These are phyloP conservation scores for Backusella morwellensis DNA, from an alignment of 192 early-diverging fungal genomes.

Conservation along the genomic window DNA sequence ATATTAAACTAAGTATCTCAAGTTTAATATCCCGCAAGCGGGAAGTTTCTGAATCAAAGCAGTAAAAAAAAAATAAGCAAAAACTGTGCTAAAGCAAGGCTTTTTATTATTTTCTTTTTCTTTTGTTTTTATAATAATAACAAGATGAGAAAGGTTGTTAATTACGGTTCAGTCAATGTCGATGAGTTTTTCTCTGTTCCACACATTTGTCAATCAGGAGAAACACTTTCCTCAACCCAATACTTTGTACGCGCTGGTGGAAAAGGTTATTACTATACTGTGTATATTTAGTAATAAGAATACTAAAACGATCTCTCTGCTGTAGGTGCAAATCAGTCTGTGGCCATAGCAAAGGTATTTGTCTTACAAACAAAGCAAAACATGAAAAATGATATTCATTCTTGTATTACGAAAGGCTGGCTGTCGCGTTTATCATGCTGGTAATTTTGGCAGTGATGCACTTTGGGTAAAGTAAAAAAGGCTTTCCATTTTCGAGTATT, in stretches of 20 bases:
- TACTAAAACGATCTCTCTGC: background rate
- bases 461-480: slow-evolving; percentile 46
- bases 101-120: background rate
- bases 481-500: background rate
- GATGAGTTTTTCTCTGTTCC: slow-evolving; percentile 77
- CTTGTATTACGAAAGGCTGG: slow-evolving; percentile 48
- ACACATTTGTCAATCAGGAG: slow-evolving; percentile 63
- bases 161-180: slow-evolving; percentile 77
- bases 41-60: background rate
- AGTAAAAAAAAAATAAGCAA: background rate
- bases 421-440: slow-evolving; percentile 66
- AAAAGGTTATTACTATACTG: slow-evolving; percentile 46
- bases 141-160: slow-evolving; percentile 44
- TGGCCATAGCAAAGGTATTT: slow-evolving; percentile 70
- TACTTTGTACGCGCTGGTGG: slow-evolving; percentile 64
- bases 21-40: background rate
- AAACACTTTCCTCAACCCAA: slow-evolving; percentile 43
- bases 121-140: background rate
- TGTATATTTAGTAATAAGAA: background rate
- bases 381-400: background rate
- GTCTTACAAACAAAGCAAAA: background rate
- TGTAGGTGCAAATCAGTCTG: slow-evolving; percentile 86
- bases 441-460: slow-evolving; percentile 83
- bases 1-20: background rate
- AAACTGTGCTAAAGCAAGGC: background rate